Evolutionary conservation across 31 red algal species (phyloP), one percentile per base, ranked within the genome.

Genomic region (Bonnemaisonia californica): DNA sequence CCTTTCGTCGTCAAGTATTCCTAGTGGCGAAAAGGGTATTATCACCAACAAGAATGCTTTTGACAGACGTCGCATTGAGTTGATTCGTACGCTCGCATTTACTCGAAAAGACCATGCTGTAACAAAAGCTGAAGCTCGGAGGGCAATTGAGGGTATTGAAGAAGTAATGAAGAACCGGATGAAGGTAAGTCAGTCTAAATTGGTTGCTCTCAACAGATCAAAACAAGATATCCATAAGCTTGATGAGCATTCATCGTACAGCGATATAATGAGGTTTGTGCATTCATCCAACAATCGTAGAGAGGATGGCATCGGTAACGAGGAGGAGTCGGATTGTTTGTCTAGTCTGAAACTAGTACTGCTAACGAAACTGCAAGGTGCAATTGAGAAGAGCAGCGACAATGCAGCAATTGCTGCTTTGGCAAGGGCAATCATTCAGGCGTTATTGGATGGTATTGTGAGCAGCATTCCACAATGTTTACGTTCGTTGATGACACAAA

Each of bases 91-190:
- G 7, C 45, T 51, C 16, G 45, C 45, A 51, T 51, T 51, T 16
- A 51, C 45, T 51, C 45, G 45, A 16, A 51, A 51, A 51, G 45
- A 51, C 45, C 45, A 51, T 51, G 45, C 45, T 51, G 45, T 51
- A 7, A 51, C 45, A 51, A 51, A 51, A 16, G 45, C 45, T 11
- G 45, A 51, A 51, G 45, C 45, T 51, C 45, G 45, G 16, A 51
- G 16, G 16, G 45, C 45, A 51, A 51, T 51, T 7, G 45, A 51
- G 45, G 45, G 9, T 51, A 51, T 51, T 16, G 9, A 51, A 51
- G 16, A 51, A 11, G 45, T 51, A 16, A 51, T 7, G 45, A 51
- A 51, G 45, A 16, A 51, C 7, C 7, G 45, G 45, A 11, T 7
- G 9, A 51, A 51, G 45, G n/a, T n/a, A n/a, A 51, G 9, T 51